phyloP scores from a whole-genome alignment of 2,329 filamentous ascomycete genomes.

The Conoideocrella luteorostrata region DNA sequence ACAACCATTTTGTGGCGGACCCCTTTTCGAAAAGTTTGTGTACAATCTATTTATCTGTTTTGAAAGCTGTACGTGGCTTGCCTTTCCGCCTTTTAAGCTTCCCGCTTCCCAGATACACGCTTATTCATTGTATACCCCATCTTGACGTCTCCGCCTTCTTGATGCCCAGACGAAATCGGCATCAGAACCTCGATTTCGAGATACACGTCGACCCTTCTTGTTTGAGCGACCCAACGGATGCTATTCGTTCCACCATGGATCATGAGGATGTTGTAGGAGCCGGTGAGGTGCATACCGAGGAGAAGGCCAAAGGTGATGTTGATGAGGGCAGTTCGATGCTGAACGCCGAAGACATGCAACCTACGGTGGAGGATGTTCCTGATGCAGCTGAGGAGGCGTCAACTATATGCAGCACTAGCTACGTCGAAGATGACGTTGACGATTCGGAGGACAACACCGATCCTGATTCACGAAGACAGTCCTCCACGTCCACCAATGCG shows the following conservation, averaged over 20 bases:
- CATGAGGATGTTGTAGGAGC: constrained; percentile 3
- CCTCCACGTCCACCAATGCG: constrained; percentile 15
- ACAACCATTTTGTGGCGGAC: not conserved
- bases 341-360: constrained; percentile 2
- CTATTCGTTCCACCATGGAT: constrained; percentile 6
- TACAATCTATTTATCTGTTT: not conserved
- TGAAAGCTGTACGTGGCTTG: constrained; percentile 3
- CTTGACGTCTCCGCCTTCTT: constrained; percentile 1
- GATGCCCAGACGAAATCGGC: constrained; percentile 21
- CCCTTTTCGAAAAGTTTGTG: not conserved
- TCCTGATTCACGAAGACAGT: constrained; percentile 10
- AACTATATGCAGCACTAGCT: not conserved
- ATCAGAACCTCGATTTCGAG: constrained; percentile 36
- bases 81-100: not conserved
- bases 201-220: constrained; percentile 43
- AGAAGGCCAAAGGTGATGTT: not conserved
- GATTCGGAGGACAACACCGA: not conserved
- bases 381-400: constrained; percentile 5
- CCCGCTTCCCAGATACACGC: not conserved
- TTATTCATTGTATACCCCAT: too few species aligned
- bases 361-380: constrained; percentile 1
- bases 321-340: not conserved
- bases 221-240: constrained; percentile 23
- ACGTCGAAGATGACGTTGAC: not conserved
- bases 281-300: not conserved